Percentiles rank a stretch among this genome's conserved stretches.
These are phyloP conservation scores for Lodderomyces beijingensis DNA, from an alignment of 1,139 yeast genomes.

Conservation along the genomic window DNA sequence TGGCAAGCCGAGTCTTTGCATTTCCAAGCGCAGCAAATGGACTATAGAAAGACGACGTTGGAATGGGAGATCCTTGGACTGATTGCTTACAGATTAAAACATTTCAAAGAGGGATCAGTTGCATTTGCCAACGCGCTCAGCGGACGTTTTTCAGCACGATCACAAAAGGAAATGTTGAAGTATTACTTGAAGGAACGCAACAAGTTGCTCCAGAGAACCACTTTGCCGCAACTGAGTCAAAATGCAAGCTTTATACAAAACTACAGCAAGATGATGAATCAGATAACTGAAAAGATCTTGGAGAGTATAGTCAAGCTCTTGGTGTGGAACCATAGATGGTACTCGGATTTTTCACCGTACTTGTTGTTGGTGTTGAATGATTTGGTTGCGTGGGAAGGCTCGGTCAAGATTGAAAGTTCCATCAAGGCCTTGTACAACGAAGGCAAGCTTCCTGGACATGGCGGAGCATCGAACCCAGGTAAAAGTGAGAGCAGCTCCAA, in stretches of 20 bases:
- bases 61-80: slow-evolving; percentile 95
- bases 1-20: slow-evolving; percentile 84
- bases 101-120: slow-evolving; percentile 73
- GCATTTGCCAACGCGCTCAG: slow-evolving; percentile 78
- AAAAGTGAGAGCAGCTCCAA: slow-evolving; percentile 1
- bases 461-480: neutral
- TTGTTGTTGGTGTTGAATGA: slow-evolving; percentile 53
- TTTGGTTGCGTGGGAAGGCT: slow-evolving; percentile 71
- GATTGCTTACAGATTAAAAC: slow-evolving; percentile 74
- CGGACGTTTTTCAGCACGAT: slow-evolving; percentile 76
- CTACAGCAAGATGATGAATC: slow-evolving; percentile 41
- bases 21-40: slow-evolving; percentile 67
- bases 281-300: slow-evolving; percentile 57
- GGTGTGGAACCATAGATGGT: slow-evolving; percentile 98
- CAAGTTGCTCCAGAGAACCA: slow-evolving; percentile 30
- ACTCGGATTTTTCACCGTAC: slow-evolving; percentile 78
- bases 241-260: slow-evolving; percentile 21
- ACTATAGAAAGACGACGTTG: slow-evolving; percentile 71
- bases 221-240: slow-evolving; percentile 10
- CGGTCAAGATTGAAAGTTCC: slow-evolving; percentile 69
- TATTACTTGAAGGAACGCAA: slow-evolving; percentile 51
- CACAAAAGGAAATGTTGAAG: slow-evolving; percentile 70
- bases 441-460: slow-evolving; percentile 19
- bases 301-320: slow-evolving; percentile 70
- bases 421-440: slow-evolving; percentile 68